Evolutionary conservation across 2,329 filamentous ascomycete species (phyloP).

Genomic region (Xylaria arbuscula): DNA sequence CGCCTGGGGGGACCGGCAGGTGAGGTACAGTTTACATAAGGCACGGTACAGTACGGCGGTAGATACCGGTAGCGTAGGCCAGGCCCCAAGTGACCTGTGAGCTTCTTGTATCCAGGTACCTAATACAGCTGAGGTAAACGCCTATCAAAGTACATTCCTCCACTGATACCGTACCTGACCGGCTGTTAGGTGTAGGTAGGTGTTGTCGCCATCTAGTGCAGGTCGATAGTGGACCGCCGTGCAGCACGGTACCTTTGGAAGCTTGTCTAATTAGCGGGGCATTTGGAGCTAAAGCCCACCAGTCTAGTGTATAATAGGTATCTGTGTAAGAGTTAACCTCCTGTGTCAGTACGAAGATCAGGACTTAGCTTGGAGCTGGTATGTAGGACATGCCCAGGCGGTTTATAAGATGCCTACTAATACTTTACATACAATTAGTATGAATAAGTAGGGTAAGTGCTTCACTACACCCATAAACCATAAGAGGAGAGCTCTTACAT

Average conservation of each 20-base stretch:
- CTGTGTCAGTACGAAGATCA: no score
- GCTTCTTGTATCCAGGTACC: background rate
- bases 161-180: no score
- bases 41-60: conserved; percentile 11
- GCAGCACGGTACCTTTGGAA: conserved; percentile 8
- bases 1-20: background rate
- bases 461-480: background rate
- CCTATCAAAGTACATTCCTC: background rate
- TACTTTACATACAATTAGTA: no score
- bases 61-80: conserved; percentile 12
- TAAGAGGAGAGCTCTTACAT: background rate
- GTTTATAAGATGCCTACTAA: no score
- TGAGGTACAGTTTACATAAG: background rate
- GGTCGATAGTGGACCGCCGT: background rate
- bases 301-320: background rate
- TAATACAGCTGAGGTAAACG: background rate
- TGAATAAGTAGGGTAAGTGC: no score
- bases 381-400: no score
- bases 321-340: background rate
- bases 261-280: background rate
- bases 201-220: background rate
- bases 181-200: background rate
- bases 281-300: conserved; percentile 6
- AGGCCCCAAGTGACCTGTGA: background rate
- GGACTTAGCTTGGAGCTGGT: no score